A percentile compares a stretch with the other conserved stretches of the same genome.
These are phyloP conservation scores for Penicillium griseofulvum DNA, from an alignment of 2,329 filamentous ascomycete genomes.

Conservation along the genomic window DNA sequence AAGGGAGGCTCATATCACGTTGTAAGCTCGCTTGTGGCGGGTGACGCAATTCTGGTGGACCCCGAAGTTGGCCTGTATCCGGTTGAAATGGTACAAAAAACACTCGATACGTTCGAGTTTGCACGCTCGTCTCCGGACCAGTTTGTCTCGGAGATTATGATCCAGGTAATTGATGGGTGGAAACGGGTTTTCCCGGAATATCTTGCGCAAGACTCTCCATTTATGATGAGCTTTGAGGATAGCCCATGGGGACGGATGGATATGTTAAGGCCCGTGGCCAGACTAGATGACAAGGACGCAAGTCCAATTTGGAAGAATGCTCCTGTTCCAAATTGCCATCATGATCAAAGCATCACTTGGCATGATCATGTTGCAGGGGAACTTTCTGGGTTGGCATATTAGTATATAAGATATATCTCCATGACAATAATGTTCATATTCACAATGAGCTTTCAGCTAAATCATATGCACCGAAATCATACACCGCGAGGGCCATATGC, in stretches of 20 bases:
- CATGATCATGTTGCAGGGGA: background rate
- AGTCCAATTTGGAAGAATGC: slow-evolving; percentile 14
- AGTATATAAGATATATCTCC: background rate
- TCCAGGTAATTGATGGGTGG: slow-evolving; percentile 15
- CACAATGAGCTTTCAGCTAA: background rate
- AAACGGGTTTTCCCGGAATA: slow-evolving; percentile 14
- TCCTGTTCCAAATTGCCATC: slow-evolving; percentile 16
- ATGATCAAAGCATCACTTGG: slow-evolving; percentile 11
- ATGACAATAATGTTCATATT: background rate
- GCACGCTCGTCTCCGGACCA: slow-evolving; percentile 14
- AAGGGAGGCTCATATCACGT: slow-evolving; percentile 22
- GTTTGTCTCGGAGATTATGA: slow-evolving; percentile 15
- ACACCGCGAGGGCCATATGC: background rate
- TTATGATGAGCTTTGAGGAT: slow-evolving; percentile 16
- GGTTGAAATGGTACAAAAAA: slow-evolving; percentile 2
- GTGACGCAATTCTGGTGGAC: slow-evolving; percentile 31
- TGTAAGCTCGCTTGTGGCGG: slow-evolving; percentile 29
- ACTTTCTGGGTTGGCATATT: background rate
- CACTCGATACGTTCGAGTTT: slow-evolving; percentile 10
- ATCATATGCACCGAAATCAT: background rate
- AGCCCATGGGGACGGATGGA: slow-evolving; percentile 13
- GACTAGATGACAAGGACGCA: slow-evolving; percentile 11
- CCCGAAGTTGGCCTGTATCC: slow-evolving; percentile 35
- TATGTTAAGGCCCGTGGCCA: slow-evolving; percentile 13
- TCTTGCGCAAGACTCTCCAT: slow-evolving; percentile 14